Evolutionary conservation across 306 rosid genomes (phyloP), one percentile per base, ranked within the genome.

Genomic region (Castanospermum australe): DNA sequence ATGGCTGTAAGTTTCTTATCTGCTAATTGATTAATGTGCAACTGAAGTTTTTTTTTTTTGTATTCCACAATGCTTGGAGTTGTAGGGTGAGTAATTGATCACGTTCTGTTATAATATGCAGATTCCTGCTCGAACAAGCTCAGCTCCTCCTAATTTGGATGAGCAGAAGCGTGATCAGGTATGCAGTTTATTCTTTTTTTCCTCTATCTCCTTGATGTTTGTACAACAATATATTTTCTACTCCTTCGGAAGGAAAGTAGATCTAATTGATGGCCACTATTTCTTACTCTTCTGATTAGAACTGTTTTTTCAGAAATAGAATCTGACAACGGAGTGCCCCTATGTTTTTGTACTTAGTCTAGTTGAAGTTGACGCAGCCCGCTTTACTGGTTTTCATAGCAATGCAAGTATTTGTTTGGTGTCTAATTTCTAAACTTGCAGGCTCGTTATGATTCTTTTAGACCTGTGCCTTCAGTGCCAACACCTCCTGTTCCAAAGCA

Each of bases 101-200:
- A 36, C 24, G 30, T 50, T 79, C 22, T 81, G 2, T 79, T 82
- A 17, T 32, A 59, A 60, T 67, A 51, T 79, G 80, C 85, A 95
- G 99, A 84, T 95, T 82, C 98, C 99, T 71, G 98, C 97, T 52
- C 91, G 97, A 39, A 95, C 99, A 35, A 95, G 90, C 88, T 95
- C 99, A 36, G 99, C 97, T 33, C 98, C 99, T 78, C 99, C 99
- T 55, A 95, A 95, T 93, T 73, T 95, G 79, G 96, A 93, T 66
- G 99, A 95, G 89, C 99, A 92, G 85, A 95, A 90, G 77, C 91
- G 90, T 32, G 97, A 87, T 59, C 98, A 91, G 90, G 99, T 95
- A 51, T 79, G 77, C 18, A 48, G 5, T 66, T 77, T 77, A 42
- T 79, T 54, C 35, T 63, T 47, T 8, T 33, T 11, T 36, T 50